Percentiles rank a stretch among this genome's conserved stretches.
phyloP scores from a whole-genome alignment of 2,329 filamentous ascomycete genomes.

The Xylariaceae sp. region DNA sequence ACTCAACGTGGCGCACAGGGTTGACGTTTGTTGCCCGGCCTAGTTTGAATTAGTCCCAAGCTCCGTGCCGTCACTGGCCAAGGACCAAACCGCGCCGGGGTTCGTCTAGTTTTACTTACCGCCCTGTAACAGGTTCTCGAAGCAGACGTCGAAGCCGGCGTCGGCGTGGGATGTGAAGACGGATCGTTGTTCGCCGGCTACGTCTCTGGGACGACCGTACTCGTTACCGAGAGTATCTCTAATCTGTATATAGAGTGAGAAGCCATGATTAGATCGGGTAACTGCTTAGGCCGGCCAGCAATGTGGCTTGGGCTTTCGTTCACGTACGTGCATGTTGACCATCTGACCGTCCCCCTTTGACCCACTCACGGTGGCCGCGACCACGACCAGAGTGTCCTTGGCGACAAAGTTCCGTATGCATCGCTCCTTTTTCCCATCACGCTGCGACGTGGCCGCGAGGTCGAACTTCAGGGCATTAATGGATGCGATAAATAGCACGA shows the following conservation, averaged over 20 bases:
- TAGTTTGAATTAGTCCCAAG: constrained; percentile 23
- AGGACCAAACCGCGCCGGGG: background rate
- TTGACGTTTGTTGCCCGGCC: constrained; percentile 34
- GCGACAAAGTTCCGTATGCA: constrained; percentile 96
- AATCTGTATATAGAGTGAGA: constrained; percentile 58
- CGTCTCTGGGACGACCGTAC: constrained; percentile 85
- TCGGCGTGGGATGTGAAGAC: constrained; percentile 92
- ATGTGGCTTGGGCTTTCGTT: background rate
- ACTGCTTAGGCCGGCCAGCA: background rate
- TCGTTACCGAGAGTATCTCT: constrained; percentile 93
- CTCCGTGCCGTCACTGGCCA: constrained; percentile 3
- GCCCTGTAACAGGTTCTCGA: constrained; percentile 73
- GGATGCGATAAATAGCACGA: constrained; percentile 50
- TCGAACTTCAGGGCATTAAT: constrained; percentile 86
- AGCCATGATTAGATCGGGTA: background rate
- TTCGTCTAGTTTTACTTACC: constrained; percentile 47
- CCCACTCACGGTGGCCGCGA: constrained; percentile 85
- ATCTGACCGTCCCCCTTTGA: constrained; percentile 83
- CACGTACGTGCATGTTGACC: constrained; percentile 84
- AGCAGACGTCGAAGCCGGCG: constrained; percentile 93
- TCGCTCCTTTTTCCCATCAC: constrained; percentile 63
- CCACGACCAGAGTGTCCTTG: constrained; percentile 88
- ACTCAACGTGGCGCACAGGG: constrained; percentile 69
- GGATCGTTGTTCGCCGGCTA: constrained; percentile 85
- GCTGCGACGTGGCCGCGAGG: constrained; percentile 58